Conservation (phyloP, 352 stramenopile species). For the Phytophthora chlamydospora region DNA sequence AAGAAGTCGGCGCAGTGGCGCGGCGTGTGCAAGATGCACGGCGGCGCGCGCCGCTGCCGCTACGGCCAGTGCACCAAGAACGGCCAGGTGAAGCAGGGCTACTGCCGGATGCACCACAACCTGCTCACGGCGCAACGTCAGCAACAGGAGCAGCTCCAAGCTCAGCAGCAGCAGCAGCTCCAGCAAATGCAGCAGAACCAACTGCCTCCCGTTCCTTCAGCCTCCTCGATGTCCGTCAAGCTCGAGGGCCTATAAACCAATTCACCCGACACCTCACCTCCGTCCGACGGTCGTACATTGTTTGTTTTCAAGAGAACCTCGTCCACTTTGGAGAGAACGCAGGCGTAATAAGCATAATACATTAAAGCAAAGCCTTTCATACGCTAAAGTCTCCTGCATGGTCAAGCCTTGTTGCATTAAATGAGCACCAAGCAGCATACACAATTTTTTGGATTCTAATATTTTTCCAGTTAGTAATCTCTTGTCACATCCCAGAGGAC, state of each 20-base stretch:
- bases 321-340: constrained; percentile 21
- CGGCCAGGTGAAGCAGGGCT: constrained; percentile 79
- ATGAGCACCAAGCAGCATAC: background rate
- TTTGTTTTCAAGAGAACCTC: constrained; percentile 18
- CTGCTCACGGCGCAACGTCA: constrained; percentile 50
- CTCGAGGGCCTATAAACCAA: constrained; percentile 36
- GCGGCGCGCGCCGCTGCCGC: constrained; percentile 75
- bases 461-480: constrained; percentile 5
- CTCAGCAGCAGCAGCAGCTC: constrained; percentile 29
- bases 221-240: constrained; percentile 21
- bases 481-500: constrained; percentile 9
- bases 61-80: constrained; percentile 85
- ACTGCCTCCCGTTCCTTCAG: constrained; percentile 12
- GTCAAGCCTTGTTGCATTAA: too few species aligned
- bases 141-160: constrained; percentile 45
- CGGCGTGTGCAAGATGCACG: constrained; percentile 87
- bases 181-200: constrained; percentile 15
- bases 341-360: constrained; percentile 48
- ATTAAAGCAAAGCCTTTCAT: constrained; percentile 25
- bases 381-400: background rate
- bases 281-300: constrained; percentile 36
- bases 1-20: constrained; percentile 84
- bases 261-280: background rate
- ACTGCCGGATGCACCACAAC: constrained; percentile 82
- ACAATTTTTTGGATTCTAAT: constrained; percentile 15